phyloP scores from a whole-genome alignment of 441 rosid species.

The Rhodomyrtus psidioides region DNA sequence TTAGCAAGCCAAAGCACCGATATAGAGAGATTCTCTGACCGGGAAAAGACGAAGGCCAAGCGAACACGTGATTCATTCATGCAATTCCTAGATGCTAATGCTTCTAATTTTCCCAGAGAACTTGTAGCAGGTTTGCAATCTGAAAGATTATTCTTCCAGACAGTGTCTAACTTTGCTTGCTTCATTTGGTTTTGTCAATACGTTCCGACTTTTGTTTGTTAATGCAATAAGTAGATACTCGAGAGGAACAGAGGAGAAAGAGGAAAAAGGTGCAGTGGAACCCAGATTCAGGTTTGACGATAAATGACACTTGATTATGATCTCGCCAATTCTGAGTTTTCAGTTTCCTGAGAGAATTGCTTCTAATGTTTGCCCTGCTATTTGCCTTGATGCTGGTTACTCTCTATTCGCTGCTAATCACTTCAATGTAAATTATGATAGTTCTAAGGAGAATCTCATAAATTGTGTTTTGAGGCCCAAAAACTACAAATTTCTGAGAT shows the following conservation, averaged over 20 bases:
- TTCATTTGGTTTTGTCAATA: background rate
- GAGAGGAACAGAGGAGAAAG: slow-evolving; percentile 15
- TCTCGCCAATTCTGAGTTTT: background rate
- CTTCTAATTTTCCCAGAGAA: slow-evolving; percentile 58
- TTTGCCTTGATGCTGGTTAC: background rate
- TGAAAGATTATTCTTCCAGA: background rate
- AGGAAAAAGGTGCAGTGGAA: slow-evolving; percentile 40
- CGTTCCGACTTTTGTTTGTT: background rate
- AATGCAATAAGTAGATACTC: slow-evolving; percentile 24
- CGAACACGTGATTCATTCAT: slow-evolving; percentile 32
- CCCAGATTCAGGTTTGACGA: slow-evolving; percentile 34
- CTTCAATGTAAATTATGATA: background rate
- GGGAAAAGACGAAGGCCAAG: slow-evolving; percentile 33
- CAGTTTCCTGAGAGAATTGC: background rate
- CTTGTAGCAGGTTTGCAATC: slow-evolving; percentile 43
- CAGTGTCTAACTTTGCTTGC: background rate
- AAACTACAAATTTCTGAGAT: background rate
- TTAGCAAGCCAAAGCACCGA: slow-evolving; percentile 42
- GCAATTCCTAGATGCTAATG: slow-evolving; percentile 32
- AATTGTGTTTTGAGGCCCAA: background rate
- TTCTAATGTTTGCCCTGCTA: background rate
- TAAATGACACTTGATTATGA: background rate
- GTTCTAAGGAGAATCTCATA: background rate
- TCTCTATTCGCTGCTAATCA: background rate
- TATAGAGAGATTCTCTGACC: slow-evolving; percentile 62